A percentile compares a stretch with the other conserved stretches of the same genome.
Evolutionary conservation across 73 alveolate genomes (phyloP).

Genomic region (Uronychia setigera): DNA sequence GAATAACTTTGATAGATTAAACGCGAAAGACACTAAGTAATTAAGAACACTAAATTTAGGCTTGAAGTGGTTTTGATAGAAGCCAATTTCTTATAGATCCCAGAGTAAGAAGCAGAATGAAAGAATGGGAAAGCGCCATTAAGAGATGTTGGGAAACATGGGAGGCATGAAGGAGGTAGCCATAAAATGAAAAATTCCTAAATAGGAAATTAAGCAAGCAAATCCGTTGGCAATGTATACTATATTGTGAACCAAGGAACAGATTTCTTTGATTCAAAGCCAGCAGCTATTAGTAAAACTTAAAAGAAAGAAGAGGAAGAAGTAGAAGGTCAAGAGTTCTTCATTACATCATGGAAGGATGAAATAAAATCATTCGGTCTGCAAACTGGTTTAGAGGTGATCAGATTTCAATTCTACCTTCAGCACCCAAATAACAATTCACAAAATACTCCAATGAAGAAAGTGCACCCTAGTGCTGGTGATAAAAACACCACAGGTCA

Average conservation of each 20-base stretch:
- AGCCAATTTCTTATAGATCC: neutral
- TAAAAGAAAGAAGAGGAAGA: no score
- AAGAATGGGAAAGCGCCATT: no score
- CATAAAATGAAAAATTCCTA: neutral
- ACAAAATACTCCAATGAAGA: no score
- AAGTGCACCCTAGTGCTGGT: no score
- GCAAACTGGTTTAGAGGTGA: neutral
- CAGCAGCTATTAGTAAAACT: neutral
- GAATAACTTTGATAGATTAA: no score
- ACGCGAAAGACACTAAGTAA: no score
- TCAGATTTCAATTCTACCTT: neutral
- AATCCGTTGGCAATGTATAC: neutral
- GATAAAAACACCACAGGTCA: no score
- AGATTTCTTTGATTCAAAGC: neutral
- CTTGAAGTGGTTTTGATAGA: neutral
- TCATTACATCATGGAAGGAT: no score
- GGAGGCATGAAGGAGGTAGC: no score
- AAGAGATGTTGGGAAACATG: no score
- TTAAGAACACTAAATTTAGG: neutral
- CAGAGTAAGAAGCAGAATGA: neutral
- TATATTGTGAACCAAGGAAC: neutral
- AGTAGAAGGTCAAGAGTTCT: no score
- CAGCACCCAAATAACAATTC: no score
- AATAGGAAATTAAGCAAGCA: neutral
- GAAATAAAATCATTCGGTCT: neutral